Percentiles rank a stretch among this genome's conserved stretches.
These are phyloP conservation scores for Carex scoparia DNA, from an alignment of 176 grass and related monocot genomes.

Conservation along the genomic window DNA sequence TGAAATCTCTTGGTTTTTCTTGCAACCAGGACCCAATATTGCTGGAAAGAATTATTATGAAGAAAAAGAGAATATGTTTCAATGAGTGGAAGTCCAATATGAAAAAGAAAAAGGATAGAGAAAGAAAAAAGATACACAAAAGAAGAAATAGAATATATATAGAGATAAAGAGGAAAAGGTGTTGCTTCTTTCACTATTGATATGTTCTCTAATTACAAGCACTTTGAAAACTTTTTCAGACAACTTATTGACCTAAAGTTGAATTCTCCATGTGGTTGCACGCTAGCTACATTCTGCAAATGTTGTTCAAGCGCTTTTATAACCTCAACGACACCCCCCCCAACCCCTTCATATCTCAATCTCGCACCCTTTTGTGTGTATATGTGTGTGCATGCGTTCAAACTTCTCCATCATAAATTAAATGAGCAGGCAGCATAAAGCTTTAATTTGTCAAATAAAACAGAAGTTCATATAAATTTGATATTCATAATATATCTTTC, in stretches of 20 bases:
- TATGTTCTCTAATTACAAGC: constrained; percentile 53
- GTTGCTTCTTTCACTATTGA: constrained; percentile 60
- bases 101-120: constrained; percentile 30
- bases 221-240: constrained; percentile 67
- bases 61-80: constrained; percentile 51
- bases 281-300: constrained; percentile 17
- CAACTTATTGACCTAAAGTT: constrained; percentile 41
- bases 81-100: constrained; percentile 67
- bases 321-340: background rate
- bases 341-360: background rate
- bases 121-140: constrained; percentile 40
- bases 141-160: constrained; percentile 18
- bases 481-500: background rate
- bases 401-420: background rate
- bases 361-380: constrained; percentile 31
- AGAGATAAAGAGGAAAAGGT: constrained; percentile 5
- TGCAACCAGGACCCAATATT: constrained; percentile 61
- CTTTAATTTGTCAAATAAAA: background rate
- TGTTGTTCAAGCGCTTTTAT: background rate
- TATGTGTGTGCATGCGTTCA: background rate
- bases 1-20: constrained; percentile 70
- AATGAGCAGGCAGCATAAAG: background rate
- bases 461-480: background rate
- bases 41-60: constrained; percentile 31
- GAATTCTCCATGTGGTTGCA: constrained; percentile 28